Percentiles rank a stretch among this genome's conserved stretches.
Evolutionary conservation across 495 filamentous ascomycete genomes (phyloP).

Genomic region (Penicillium argentinense): DNA sequence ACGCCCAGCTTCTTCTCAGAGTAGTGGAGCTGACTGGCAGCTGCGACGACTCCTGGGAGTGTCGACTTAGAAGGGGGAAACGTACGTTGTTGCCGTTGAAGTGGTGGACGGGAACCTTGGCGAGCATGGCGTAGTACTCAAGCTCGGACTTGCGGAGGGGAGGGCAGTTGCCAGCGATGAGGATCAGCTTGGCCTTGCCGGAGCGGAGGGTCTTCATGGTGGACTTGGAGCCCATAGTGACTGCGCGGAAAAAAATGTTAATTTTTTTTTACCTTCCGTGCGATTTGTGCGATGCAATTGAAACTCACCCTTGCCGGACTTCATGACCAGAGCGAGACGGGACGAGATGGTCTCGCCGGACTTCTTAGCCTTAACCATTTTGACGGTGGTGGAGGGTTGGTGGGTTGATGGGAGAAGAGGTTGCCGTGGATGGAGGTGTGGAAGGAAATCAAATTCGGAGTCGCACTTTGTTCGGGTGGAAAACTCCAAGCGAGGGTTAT

Average conservation of each 20-base stretch:
- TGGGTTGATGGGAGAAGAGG: conserved; percentile 4
- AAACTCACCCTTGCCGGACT: conserved; percentile 71
- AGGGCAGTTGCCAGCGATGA: conserved; percentile 91
- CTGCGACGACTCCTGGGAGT: conserved; percentile 13
- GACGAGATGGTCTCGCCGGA: conserved; percentile 88
- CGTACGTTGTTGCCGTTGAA: conserved; percentile 98
- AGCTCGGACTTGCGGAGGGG: conserved; percentile 94
- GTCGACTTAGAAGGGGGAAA: conserved; percentile 14
- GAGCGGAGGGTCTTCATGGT: conserved; percentile 91
- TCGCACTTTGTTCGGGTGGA: neutral
- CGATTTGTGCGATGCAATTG: neutral
- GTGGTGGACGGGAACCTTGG: conserved; percentile 95
- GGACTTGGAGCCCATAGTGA: conserved; percentile 90
- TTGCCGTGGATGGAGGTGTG: conserved; percentile 1
- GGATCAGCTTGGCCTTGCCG: conserved; percentile 63
- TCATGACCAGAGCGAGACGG: conserved; percentile 94
- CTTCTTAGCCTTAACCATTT: conserved; percentile 84
- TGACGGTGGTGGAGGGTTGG: conserved; percentile 13
- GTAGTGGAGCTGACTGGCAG: conserved; percentile 32
- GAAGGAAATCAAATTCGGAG: neutral
- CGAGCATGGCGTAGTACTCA: conserved; percentile 90
- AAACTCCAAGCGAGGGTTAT: neutral
- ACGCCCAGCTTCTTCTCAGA: conserved; percentile 29
- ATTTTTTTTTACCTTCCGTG: neutral
- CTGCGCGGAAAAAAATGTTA: conserved; percentile 25